phyloP scores from a whole-genome alignment of 495 filamentous ascomycete species.

The Tuber calosporum region DNA sequence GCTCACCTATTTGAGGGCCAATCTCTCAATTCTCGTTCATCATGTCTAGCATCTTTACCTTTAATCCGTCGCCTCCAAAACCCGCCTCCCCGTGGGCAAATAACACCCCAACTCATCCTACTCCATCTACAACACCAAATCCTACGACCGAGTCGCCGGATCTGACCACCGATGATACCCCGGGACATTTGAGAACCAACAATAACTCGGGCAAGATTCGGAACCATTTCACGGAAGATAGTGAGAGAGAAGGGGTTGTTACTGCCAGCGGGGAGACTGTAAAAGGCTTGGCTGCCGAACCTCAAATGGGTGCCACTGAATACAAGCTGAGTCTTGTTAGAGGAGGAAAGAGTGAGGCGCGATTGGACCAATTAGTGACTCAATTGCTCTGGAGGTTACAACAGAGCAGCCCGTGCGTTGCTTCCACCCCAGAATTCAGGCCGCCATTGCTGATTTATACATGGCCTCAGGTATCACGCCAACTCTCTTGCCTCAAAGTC shows the following conservation, averaged over 20 bases:
- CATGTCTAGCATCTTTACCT: conserved; percentile 97
- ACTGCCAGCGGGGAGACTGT: conserved; percentile 67
- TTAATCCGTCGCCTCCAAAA: conserved; percentile 75
- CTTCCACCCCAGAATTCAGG: conserved; percentile 50
- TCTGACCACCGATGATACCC: conserved; percentile 33
- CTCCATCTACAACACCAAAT: conserved; percentile 20
- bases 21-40: conserved; percentile 14
- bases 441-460: conserved; percentile 55
- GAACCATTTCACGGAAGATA: conserved; percentile 38
- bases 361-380: conserved; percentile 84
- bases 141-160: conserved; percentile 9
- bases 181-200: conserved; percentile 44
- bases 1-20: neutral
- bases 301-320: conserved; percentile 87
- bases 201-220: conserved; percentile 37
- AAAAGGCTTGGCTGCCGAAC: conserved; percentile 65
- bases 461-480: conserved; percentile 28
- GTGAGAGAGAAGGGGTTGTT: conserved; percentile 47
- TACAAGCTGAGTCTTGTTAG: conserved; percentile 94
- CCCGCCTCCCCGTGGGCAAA: conserved; percentile 77
- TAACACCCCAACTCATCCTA: conserved; percentile 31
- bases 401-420: conserved; percentile 83
- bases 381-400: conserved; percentile 92
- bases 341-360: conserved; percentile 65
- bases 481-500: conserved; percentile 46